Conservation (phyloP, 1,284 basidiomycete genomes). For the Xerocomus minutiporus region DNA sequence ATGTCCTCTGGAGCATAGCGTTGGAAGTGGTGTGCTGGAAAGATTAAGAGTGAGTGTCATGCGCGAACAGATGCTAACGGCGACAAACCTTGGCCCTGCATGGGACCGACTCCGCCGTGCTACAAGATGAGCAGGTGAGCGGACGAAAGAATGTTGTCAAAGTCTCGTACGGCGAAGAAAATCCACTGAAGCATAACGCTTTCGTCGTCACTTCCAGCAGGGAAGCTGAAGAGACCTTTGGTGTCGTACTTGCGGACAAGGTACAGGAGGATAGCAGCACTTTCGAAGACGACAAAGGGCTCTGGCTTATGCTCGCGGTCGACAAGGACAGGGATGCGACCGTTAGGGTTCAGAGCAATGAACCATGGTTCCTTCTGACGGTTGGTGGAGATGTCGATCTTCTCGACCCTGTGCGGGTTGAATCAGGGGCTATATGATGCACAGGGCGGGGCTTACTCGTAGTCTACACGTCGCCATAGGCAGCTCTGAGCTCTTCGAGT, state of each 20-base stretch:
- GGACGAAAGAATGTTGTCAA: neutral
- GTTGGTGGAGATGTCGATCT: constrained; percentile 47
- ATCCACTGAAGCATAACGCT: constrained; percentile 62
- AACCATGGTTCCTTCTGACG: constrained; percentile 52
- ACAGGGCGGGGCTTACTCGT: constrained; percentile 42
- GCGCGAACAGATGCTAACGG: neutral
- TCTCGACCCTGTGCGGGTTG: constrained; percentile 36
- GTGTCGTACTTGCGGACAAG: constrained; percentile 51
- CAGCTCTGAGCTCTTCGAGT: constrained; percentile 66
- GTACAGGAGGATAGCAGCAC: constrained; percentile 56
- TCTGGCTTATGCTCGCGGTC: constrained; percentile 37
- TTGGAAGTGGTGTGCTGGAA: constrained; percentile 36
- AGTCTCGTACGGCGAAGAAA: constrained; percentile 49
- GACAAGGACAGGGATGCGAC: constrained; percentile 54
- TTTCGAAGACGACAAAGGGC: constrained; percentile 55
- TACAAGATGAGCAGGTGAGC: constrained; percentile 6
- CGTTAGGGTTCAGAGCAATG: constrained; percentile 56
- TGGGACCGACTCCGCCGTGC: constrained; percentile 42
- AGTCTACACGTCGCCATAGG: constrained; percentile 50
- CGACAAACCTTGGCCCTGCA: constrained; percentile 42
- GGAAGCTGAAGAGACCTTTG: constrained; percentile 50
- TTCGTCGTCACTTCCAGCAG: constrained; percentile 38
- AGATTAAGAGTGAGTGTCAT: neutral
- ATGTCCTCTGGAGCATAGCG: constrained; percentile 39
- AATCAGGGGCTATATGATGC: neutral